phyloP scores from a whole-genome alignment of 2,329 filamentous ascomycete genomes.

The Phyllachora maydis region DNA sequence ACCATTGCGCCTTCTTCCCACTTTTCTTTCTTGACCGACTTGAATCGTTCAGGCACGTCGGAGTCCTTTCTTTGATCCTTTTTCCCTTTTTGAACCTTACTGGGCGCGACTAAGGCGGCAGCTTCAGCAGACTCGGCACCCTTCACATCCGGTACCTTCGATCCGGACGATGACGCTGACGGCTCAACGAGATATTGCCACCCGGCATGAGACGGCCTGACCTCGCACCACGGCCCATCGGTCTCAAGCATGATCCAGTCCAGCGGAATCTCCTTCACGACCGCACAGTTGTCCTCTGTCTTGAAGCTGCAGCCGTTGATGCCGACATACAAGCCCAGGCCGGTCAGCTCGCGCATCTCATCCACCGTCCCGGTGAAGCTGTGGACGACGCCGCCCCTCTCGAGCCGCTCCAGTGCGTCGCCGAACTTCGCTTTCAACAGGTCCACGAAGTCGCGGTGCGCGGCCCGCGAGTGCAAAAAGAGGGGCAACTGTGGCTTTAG shows the following conservation, averaged over 20 bases:
- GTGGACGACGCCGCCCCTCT: conserved; percentile 70
- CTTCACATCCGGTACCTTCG: conserved; percentile 1
- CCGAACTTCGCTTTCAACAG: conserved; percentile 41
- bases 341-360: conserved; percentile 66
- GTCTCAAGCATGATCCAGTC: conserved; percentile 84
- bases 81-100: conserved; percentile 9
- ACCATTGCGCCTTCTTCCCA: conserved; percentile 78
- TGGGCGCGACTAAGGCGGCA: conserved; percentile 12
- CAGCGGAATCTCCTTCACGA: conserved; percentile 61
- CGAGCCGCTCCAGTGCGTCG: conserved; percentile 39
- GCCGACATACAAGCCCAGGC: conserved; percentile 73
- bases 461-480: conserved; percentile 82
- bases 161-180: conserved; percentile 6
- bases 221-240: conserved; percentile 95
- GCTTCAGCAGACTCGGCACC: conserved; percentile 4
- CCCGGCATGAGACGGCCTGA: conserved; percentile 72
- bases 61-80: conserved; percentile 38
- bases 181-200: conserved; percentile 42
- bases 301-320: conserved; percentile 95
- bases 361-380: conserved; percentile 79
- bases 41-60: conserved; percentile 52
- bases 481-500: conserved; percentile 59
- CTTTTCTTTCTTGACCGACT: conserved; percentile 87
- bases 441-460: conserved; percentile 63
- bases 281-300: conserved; percentile 73